phyloP scores from a whole-genome alignment of 2,329 filamentous ascomycete species.

The Cercospora zeae-maydis region DNA sequence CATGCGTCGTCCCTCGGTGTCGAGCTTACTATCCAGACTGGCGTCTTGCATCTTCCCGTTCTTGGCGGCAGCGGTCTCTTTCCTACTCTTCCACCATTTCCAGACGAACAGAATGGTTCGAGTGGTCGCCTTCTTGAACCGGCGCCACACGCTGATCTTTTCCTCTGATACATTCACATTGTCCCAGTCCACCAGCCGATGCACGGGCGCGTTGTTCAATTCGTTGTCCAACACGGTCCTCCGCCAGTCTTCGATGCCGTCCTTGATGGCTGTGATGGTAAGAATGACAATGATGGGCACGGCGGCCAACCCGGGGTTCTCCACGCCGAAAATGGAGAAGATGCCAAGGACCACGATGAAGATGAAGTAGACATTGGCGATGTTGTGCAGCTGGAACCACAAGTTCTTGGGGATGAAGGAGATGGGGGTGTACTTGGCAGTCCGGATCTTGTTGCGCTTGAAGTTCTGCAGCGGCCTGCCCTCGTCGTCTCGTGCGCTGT shows the following conservation, averaged over 20 bases:
- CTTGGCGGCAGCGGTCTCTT: conserved; percentile 39
- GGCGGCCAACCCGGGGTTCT: conserved; percentile 83
- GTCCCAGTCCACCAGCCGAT: conserved; percentile 80
- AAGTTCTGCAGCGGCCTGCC: conserved; percentile 68
- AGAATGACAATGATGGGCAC: conserved; percentile 93
- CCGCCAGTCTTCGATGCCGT: conserved; percentile 92
- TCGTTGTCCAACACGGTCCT: conserved; percentile 87
- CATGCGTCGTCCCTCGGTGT: conserved; percentile 47
- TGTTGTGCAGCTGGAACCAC: conserved; percentile 97
- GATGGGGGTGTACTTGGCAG: conserved; percentile 92
- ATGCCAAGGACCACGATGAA: conserved; percentile 91
- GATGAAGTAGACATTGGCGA: conserved; percentile 97
- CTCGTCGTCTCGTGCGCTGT: conserved; percentile 72
- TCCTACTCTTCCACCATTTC: conserved; percentile 43
- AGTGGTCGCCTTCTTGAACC: conserved; percentile 83
- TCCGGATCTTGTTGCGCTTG: conserved; percentile 92
- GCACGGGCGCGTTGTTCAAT: conserved; percentile 92
- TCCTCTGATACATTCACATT: conserved; percentile 93
- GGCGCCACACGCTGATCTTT: conserved; percentile 79
- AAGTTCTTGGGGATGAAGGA: conserved; percentile 96
- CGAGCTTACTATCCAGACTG: conserved; percentile 49
- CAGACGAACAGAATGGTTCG: conserved; percentile 57
- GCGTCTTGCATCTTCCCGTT: conserved; percentile 49
- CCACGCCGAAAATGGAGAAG: conserved; percentile 91
- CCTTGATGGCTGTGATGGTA: conserved; percentile 82